Evolutionary conservation across 345 rosid genomes (phyloP), one percentile per base, ranked within the genome.

Genomic region (Dipteronia sinensis): DNA sequence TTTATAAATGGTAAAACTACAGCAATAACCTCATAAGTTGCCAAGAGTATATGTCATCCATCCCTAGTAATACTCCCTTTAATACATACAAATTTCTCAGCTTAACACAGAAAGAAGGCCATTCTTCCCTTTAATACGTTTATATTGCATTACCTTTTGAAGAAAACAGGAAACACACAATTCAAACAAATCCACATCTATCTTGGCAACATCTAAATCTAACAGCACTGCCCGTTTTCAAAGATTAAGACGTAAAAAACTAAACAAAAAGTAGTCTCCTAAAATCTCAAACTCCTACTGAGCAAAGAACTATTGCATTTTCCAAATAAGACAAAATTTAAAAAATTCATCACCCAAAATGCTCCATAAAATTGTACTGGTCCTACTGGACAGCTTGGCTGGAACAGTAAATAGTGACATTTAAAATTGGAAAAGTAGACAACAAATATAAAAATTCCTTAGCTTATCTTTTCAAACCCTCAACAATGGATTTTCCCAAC

Each of bases 11-110:
- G 11, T 19, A 71, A 29, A 31, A 38, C 34, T n/a, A 15, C 61
- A 55, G 44, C 7, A 58, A 12, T 51, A 29, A 29, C 62, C 19
- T n/a, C 62, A 56, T n/a, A 55, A 55, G 22, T 55, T 47, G 15
- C 53, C 53, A 47, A 47, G 53, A 55, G 61, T n/a, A 17, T 55
- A n/a, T 12, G 22, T 72, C 65, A 72, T 22, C 75, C 22, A 72
- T 20, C 46, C 49, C 8, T 58, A 19, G 65, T 15, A 27, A 13
- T 19, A 15, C 59, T 55, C 59, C 3, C 22, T 56, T 56, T 56
- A 56, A 56, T 56, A n/a, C 23, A 56, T 3, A n/a, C 62, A 65
- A 56, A 56, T 72, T 31, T 29, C 29, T 31, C 49, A 72, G 65
- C 29, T 55, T 27, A 51, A 46, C 53, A 27, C 63, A 51, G 42